phyloP scores from a whole-genome alignment of 768 basidiomycete genomes.

The Ramaria rubella region DNA sequence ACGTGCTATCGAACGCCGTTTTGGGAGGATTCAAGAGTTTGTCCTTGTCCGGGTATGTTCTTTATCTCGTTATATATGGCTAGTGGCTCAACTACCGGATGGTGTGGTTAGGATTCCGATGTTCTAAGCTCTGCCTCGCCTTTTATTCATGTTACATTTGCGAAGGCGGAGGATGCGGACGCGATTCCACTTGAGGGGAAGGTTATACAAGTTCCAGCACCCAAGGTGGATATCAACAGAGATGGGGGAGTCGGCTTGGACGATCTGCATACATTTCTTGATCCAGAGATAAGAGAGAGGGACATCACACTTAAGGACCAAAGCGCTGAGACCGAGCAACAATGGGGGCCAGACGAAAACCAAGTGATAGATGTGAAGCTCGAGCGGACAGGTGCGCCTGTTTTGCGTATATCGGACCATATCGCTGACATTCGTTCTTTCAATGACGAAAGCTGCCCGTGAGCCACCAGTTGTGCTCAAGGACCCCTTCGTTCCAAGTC shows the following conservation, averaged over 20 bases:
- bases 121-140: conserved; percentile 37
- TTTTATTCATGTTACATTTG: conserved; percentile 40
- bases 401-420: background rate
- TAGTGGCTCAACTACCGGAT: background rate
- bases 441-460: background rate
- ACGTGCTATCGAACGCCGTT: conserved; percentile 43
- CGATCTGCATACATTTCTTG: conserved; percentile 26
- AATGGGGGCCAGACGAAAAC: background rate
- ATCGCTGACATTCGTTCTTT: background rate
- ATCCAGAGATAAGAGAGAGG: background rate
- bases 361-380: conserved; percentile 7
- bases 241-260: conserved; percentile 30
- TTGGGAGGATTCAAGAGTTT: conserved; percentile 10
- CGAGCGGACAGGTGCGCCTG: background rate
- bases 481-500: background rate
- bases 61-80: background rate
- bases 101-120: conserved; percentile 39
- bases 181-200: conserved; percentile 29
- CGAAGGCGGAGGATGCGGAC: conserved; percentile 34
- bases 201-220: conserved; percentile 26
- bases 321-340: background rate
- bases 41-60: conserved; percentile 1
- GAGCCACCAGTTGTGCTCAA: background rate
- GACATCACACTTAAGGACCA: background rate
- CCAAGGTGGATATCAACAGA: conserved; percentile 14